A percentile compares a stretch with the other conserved stretches of the same genome.
These are phyloP conservation scores for Fusarium temperatum DNA, from an alignment of 2,329 filamentous ascomycete genomes.

Conservation along the genomic window DNA sequence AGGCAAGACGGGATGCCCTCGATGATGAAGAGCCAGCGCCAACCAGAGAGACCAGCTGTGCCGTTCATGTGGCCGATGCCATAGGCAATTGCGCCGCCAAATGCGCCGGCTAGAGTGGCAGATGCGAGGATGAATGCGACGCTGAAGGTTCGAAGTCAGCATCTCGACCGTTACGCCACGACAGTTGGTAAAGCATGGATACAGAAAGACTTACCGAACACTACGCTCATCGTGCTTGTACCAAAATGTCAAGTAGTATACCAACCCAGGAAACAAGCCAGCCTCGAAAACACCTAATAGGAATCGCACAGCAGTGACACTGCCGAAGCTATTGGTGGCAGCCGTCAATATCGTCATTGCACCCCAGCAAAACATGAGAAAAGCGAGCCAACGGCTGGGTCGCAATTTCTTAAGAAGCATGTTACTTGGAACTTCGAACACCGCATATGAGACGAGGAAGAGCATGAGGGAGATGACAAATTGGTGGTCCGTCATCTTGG, in stretches of 20 bases:
- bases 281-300: constrained; percentile 76
- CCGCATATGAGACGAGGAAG: constrained; percentile 67
- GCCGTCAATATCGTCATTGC: constrained; percentile 74
- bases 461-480: constrained; percentile 69
- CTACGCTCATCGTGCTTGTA: constrained; percentile 77
- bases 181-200: not conserved
- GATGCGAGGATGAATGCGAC: constrained; percentile 76
- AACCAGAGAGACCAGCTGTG: constrained; percentile 67
- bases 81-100: constrained; percentile 77
- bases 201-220: constrained; percentile 52
- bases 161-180: not conserved
- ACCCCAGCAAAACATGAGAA: constrained; percentile 74
- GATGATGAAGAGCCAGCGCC: constrained; percentile 73
- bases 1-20: constrained; percentile 73
- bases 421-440: constrained; percentile 74
- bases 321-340: constrained; percentile 67
- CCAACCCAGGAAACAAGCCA: constrained; percentile 68
- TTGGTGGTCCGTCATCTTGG: constrained; percentile 67
- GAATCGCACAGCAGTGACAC: constrained; percentile 73
- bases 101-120: constrained; percentile 76
- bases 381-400: constrained; percentile 70
- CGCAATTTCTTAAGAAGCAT: constrained; percentile 71
- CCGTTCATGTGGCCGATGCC: constrained; percentile 77
- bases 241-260: constrained; percentile 77
- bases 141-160: constrained; percentile 45